A percentile compares a stretch with the other conserved stretches of the same genome.
Evolutionary conservation across 2,329 filamentous ascomycete species (phyloP).

Genomic region (Xylaria sp.): DNA sequence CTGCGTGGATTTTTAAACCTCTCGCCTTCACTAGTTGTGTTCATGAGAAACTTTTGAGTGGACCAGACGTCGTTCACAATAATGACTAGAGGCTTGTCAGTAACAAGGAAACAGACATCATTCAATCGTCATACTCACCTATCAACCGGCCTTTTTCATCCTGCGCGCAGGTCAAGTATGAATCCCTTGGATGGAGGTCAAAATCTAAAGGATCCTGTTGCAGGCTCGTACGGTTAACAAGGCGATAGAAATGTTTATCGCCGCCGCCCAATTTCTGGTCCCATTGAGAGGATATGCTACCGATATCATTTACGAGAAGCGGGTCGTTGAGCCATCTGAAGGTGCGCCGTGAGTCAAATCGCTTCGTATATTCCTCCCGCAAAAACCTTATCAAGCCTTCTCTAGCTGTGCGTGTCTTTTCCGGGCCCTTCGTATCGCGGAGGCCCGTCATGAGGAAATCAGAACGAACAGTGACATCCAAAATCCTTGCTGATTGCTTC

Average conservation of each 20-base stretch:
- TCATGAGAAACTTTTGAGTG: too few relatives aligned
- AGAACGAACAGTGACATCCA: too few relatives aligned
- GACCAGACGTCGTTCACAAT: too few relatives aligned
- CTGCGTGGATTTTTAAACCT: constrained; percentile 16
- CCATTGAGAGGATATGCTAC: constrained; percentile 20
- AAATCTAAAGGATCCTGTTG: constrained; percentile 19
- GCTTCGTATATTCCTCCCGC: background rate
- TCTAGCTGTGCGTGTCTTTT: too few relatives aligned
- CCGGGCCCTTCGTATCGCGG: too few relatives aligned
- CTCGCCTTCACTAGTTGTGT: background rate
- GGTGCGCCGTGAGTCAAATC: constrained; percentile 15
- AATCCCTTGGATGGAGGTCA: constrained; percentile 21
- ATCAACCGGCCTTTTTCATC: background rate
- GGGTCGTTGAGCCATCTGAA: constrained; percentile 18
- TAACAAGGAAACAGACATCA: too few relatives aligned
- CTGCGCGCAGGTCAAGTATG: constrained; percentile 15
- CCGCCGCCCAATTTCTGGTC: background rate
- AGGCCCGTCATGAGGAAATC: too few relatives aligned
- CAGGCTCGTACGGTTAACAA: constrained; percentile 21
- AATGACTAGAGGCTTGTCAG: too few relatives aligned
- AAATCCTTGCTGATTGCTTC: too few relatives aligned
- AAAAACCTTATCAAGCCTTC: too few relatives aligned
- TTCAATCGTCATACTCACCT: too few relatives aligned
- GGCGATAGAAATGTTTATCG: constrained; percentile 17
- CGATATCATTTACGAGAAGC: constrained; percentile 23